Conservation (phyloP, 495 filamentous ascomycete genomes). For the Xylaria bambusicola region DNA sequence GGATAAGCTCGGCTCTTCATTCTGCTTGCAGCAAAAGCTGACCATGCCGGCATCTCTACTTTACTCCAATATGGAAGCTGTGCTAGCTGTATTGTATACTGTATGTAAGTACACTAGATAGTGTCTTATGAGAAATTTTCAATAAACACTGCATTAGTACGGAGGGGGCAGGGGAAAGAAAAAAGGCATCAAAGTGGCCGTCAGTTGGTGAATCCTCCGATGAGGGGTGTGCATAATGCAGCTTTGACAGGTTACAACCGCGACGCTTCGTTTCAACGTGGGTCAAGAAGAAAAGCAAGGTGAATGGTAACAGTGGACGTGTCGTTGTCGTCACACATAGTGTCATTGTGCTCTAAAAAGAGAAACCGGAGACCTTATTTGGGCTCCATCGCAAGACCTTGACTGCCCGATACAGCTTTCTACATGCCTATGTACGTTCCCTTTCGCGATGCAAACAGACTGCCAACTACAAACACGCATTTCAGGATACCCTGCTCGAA, state of each 20-base stretch:
- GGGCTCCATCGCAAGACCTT: not conserved
- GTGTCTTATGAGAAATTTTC: no score
- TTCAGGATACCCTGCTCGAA: no score
- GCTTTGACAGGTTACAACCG: constrained; percentile 20
- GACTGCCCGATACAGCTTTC: not conserved
- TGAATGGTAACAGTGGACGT: not conserved
- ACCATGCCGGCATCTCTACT: constrained; percentile 1
- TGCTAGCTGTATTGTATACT: constrained; percentile 11
- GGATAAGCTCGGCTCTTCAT: constrained; percentile 9
- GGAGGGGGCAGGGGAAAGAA: no score
- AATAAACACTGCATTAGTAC: no score
- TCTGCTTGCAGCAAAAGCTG: constrained; percentile 8
- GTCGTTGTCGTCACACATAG: not conserved
- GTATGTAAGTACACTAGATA: no score
- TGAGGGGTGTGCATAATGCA: constrained; percentile 28
- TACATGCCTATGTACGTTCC: not conserved
- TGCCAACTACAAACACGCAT: no score
- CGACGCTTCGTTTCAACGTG: constrained; percentile 9
- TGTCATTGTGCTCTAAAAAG: constrained; percentile 3
- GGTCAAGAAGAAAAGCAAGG: constrained; percentile 9
- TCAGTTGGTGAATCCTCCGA: constrained; percentile 35
- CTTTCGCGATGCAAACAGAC: no score
- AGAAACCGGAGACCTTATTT: not conserved
- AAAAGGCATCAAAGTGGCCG: constrained; percentile 31
- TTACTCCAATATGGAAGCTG: constrained; percentile 2